Percentiles rank a stretch among this genome's conserved stretches.
Evolutionary conservation across 108 stramenopile species (phyloP).

Genomic region (Cyclostephanos tholiformis): DNA sequence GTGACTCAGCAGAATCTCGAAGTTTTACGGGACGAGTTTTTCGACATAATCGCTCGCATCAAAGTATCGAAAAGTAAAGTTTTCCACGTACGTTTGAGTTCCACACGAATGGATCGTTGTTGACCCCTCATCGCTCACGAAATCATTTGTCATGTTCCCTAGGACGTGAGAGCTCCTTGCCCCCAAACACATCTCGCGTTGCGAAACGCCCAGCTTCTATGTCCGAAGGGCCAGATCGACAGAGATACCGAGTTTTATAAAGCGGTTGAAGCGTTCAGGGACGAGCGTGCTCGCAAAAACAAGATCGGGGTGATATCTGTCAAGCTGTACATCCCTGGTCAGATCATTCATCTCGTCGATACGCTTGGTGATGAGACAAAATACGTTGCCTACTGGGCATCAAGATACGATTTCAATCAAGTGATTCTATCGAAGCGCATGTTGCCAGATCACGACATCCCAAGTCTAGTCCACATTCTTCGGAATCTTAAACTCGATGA

Average conservation of each 20-base stretch:
- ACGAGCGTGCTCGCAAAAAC: conserved; percentile 44
- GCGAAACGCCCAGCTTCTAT: conserved; percentile 42
- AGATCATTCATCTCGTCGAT: conserved; percentile 48
- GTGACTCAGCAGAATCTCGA: conserved; percentile 51
- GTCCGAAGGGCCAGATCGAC: conserved; percentile 32
- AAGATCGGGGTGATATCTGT: conserved; percentile 23
- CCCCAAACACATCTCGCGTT: conserved; percentile 26
- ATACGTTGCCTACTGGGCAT: conserved; percentile 52
- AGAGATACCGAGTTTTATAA: conserved; percentile 46
- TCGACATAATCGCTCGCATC: conserved; percentile 47
- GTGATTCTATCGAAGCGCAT: conserved; percentile 39
- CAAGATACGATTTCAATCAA: conserved; percentile 51
- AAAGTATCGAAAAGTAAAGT: conserved; percentile 41
- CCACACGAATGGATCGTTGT: neutral
- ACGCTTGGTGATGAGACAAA: conserved; percentile 43
- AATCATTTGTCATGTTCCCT: neutral
- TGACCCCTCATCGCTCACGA: neutral
- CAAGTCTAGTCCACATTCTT: conserved; percentile 32
- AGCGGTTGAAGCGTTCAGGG: conserved; percentile 34
- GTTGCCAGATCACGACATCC: conserved; percentile 46
- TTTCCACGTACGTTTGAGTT: conserved; percentile 14
- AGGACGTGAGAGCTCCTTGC: conserved; percentile 36
- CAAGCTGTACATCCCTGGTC: conserved; percentile 49
- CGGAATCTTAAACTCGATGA: conserved; percentile 35
- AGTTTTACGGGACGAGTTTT: conserved; percentile 46